Conservation (phyloP, 2,329 filamentous ascomycete genomes). For the Paecilomyces sp. region DNA sequence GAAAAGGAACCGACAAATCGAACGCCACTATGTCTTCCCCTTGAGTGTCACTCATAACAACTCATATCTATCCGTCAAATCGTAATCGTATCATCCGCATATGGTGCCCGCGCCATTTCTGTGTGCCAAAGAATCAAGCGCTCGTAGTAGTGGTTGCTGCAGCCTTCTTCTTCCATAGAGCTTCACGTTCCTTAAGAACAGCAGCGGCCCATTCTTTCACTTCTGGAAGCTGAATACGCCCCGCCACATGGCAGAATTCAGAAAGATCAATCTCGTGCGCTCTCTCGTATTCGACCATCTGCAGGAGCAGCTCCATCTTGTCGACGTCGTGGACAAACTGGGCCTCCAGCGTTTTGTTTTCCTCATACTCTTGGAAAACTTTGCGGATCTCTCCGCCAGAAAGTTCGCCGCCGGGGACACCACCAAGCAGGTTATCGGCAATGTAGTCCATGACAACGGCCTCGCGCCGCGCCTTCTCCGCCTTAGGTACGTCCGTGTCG, state of each 20-base stretch:
- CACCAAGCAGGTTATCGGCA: constrained; percentile 62
- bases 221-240: constrained; percentile 66
- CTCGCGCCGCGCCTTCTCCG: constrained; percentile 84
- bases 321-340: constrained; percentile 94
- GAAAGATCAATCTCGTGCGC: constrained; percentile 64
- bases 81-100: neutral
- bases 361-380: constrained; percentile 95
- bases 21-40: neutral
- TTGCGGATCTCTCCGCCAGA: constrained; percentile 64
- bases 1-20: neutral
- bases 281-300: constrained; percentile 96
- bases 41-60: neutral
- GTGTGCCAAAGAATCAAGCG: neutral
- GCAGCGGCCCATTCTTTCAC: constrained; percentile 72
- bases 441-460: constrained; percentile 89
- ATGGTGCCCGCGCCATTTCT: neutral
- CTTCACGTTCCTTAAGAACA: constrained; percentile 66
- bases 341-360: constrained; percentile 73
- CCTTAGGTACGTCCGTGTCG: constrained; percentile 68
- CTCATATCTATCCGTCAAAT: neutral
- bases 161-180: constrained; percentile 55
- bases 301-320: constrained; percentile 88
- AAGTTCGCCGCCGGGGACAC: constrained; percentile 59
- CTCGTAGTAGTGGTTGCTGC: constrained; percentile 1
- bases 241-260: constrained; percentile 78